Evolutionary conservation across 129 eudicot species (phyloP), one percentile per base, ranked within the genome.

Genomic region (Sambucus nigra): DNA sequence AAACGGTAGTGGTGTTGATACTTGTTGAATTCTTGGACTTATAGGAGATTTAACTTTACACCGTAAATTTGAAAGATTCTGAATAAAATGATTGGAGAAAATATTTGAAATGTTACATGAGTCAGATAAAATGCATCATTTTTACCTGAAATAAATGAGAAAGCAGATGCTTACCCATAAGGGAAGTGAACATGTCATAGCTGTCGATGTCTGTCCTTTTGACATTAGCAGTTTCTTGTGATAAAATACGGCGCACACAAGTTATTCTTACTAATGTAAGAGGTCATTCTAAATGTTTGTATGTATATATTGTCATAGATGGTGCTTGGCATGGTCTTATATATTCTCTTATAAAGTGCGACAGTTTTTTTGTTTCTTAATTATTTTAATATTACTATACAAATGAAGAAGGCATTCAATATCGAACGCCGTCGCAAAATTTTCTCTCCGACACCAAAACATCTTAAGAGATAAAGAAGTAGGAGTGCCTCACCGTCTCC

Each of bases 241-340:
- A 71, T 82, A 78, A 82, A 82, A 82, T 88, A 76, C 76, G 96
- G 84, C 76, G 93, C 82, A 54, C 82, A 41, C 89, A 76, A 88
- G 82, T 80, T 87, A 78, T 72, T 70, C 89, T 80, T 86, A 63
- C 66, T 93, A 86, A 70, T 79, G 41, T 71, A 63, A 61, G 96
- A 82, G 93, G 96, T 82, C 76, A 87, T 74, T 48, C 81, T 69
- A 67, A 59, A 58, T 78, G 80, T 69, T 79, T 81, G 51, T 68
- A 46, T n/a, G n/a, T 54, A 68, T 60, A 59, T 61, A 65, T 65
- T 47, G 71, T 67, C 71, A 64, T 72, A 63, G 74, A 64, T 28
- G 69, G 71, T 68, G 63, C 74, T 55, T 45, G 68, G 66, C 59
- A 61, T 59, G 63, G 63, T 61, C 74, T 60, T 41, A 35, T 47